Percentiles rank a stretch among this genome's conserved stretches.
These are phyloP conservation scores for Recurvomyces mirabilis DNA, from an alignment of 495 filamentous ascomycete genomes.

Conservation along the genomic window DNA sequence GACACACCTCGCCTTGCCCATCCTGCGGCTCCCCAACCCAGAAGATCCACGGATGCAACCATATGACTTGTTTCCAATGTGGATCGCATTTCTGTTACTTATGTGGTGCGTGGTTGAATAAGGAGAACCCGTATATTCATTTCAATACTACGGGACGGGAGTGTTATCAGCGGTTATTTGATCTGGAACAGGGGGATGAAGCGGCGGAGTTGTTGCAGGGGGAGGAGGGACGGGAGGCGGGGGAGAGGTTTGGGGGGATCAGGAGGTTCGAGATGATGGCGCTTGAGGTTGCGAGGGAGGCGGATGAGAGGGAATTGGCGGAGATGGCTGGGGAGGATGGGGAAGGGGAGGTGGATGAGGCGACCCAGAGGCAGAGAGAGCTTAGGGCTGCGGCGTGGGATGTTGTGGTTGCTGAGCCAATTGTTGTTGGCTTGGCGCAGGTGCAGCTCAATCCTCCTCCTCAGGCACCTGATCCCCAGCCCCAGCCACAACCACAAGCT, in stretches of 20 bases:
- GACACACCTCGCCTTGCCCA: conserved; percentile 81
- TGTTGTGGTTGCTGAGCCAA: neutral
- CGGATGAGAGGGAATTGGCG: conserved; percentile 11
- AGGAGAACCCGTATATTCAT: conserved; percentile 73
- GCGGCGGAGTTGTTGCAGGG: too few relatives aligned
- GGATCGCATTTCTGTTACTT: conserved; percentile 92
- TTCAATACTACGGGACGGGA: conserved; percentile 57
- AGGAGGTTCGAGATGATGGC: conserved; percentile 22
- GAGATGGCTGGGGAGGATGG: conserved; percentile 14
- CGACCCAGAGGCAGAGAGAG: neutral
- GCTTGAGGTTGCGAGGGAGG: conserved; percentile 13
- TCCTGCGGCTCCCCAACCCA: conserved; percentile 75
- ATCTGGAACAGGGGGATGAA: conserved; percentile 75
- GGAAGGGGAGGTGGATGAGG: conserved; percentile 4
- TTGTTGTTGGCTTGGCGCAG: conserved; percentile 5
- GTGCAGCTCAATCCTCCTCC: conserved; percentile 7
- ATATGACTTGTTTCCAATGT: conserved; percentile 92
- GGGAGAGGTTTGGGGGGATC: conserved; percentile 37
- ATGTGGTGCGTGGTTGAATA: conserved; percentile 73
- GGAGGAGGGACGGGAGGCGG: conserved; percentile 41
- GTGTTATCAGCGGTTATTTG: conserved; percentile 83
- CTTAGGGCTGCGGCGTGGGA: conserved; percentile 3
- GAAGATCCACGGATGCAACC: conserved; percentile 92
- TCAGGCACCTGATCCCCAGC: neutral
- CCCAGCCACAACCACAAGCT: neutral